Percentiles rank a stretch among this genome's conserved stretches.
Evolutionary conservation across 2,329 filamentous ascomycete genomes (phyloP).

Genomic region (Elsinoe perseae): DNA sequence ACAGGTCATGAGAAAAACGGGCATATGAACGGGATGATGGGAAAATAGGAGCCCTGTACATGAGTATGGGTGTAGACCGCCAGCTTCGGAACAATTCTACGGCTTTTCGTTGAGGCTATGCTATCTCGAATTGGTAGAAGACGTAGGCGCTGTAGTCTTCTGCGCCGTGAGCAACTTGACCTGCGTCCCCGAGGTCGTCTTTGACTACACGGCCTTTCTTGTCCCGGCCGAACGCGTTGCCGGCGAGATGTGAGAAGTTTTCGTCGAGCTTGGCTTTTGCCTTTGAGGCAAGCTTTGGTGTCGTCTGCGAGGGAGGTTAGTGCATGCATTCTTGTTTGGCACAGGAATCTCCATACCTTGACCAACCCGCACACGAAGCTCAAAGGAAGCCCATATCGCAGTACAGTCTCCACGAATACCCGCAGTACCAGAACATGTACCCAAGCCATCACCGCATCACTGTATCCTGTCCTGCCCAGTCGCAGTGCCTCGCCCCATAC

Average conservation of each 20-base stretch:
- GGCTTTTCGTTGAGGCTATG: constrained; percentile 29
- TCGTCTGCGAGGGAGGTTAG: constrained; percentile 52
- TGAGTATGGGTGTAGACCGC: constrained; percentile 14
- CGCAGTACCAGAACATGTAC: constrained; percentile 82
- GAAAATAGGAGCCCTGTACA: constrained; percentile 9
- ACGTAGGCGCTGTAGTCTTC: constrained; percentile 88
- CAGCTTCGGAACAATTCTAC: not conserved
- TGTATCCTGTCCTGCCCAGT: constrained; percentile 84
- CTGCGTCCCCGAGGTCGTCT: constrained; percentile 85
- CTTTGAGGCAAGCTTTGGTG: constrained; percentile 72
- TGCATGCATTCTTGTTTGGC: not conserved
- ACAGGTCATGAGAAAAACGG: not conserved
- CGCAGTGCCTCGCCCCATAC: constrained; percentile 87
- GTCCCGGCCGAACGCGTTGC: constrained; percentile 87
- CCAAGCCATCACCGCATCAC: constrained; percentile 93
- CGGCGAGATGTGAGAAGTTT: constrained; percentile 83
- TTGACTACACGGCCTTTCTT: constrained; percentile 88
- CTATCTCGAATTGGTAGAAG: constrained; percentile 88
- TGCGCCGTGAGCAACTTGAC: constrained; percentile 59
- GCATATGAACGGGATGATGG: constrained; percentile 5
- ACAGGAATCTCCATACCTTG: constrained; percentile 53
- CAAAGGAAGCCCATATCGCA: constrained; percentile 85
- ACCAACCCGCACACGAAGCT: constrained; percentile 81
- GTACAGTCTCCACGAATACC: constrained; percentile 96
- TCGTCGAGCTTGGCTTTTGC: constrained; percentile 60